Base-by-base conservation (phyloP, 306 rosid species). In the Parietaria judaica region DNA sequence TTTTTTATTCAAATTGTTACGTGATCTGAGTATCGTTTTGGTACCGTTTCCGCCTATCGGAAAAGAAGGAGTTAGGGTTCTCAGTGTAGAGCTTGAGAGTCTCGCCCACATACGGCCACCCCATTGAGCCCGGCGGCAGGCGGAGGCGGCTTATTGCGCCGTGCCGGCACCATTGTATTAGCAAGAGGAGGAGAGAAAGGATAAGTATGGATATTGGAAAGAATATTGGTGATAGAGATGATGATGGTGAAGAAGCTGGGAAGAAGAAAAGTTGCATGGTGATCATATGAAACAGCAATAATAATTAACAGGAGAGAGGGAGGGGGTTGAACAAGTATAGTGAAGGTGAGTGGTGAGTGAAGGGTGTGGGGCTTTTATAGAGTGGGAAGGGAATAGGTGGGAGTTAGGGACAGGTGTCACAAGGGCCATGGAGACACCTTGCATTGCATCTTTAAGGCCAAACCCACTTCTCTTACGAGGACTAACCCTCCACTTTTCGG, bases 111-210 rank as follows among this genome's bases (percentile, higher is more conserved):
- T 74, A 83, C 36, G 96, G 96, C 97, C 95, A 87, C 1, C 97
- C 97, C 88, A 90, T 69, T 11, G 95, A 90, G 53, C 97, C 97
- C 3, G 96, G 97, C 4, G 97, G 97, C 7, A 90, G 72, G 65
- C 72, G 77, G 60, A 70, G 77, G 36, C 71, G 76, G 79, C 63
- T 49, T 0, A 58, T 36, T 11, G 36, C 66, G 35, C 69, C 64
- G 15, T 71, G 66, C 47, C 55, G 74, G 52, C 67, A 71, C 86
- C 86, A 74, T 70, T 74, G 86, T 46, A 78, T 4, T 13, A 70
- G 71, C 12, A 67, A 62, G 35, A 65, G 59, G 12, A 81, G 58
- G 54, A 89, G 51, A 8, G 75, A 54, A 0, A 74, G 61, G 13
- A 10, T n/a, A 14, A 15, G 36, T 38, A 48, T 14, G 31, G 63